Base-by-base conservation (phyloP, 257 asterid species). In the Lycium barbarum region DNA sequence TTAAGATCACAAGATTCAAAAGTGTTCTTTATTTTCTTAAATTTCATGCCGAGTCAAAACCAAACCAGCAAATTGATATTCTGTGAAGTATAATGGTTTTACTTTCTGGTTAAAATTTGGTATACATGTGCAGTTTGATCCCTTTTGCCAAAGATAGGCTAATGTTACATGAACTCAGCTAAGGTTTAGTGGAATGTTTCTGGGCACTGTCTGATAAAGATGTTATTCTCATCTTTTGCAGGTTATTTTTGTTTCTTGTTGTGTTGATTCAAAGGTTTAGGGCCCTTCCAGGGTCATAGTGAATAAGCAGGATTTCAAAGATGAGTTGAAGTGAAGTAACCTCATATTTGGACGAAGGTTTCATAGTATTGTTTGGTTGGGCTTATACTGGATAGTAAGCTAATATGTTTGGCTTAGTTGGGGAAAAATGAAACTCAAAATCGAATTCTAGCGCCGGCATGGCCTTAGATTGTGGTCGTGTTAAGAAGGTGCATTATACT, bases 401-500 rank as follows among this genome's bases (percentile, higher is more conserved):
- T 26, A 76, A 26, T 47, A 53, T 78, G 20, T 54, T 51, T 54
- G 26, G 66, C 9, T 53, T 33, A 5, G 26, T 53, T 26, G 51
- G 66, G 49, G 49, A 26, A 76, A 51, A 78, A 53, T 18, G 33
- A 4, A 78, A 78, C 65, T 35, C 47, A 4, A 35, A 4, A 2
- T 35, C 20, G 81, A 4, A 74, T 22, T 49, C 62, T 2, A 47
- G 12, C 20, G 10, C 33, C 65, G 14, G 65, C 22, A 26, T 76
- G 45, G 5, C 82, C 14, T 76, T 76, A 78, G 65, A 78, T 53
- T 78, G 82, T 78, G 65, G 17, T 5, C 9, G 62, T 74, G 65
- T 33, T 78, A 22, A 51, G 82, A 63, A 76, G 82, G 82, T 15
- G 66, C 22, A 53, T 78, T 49, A 33, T 78, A 49, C 14, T 51